phyloP scores from a whole-genome alignment of 2,329 filamentous ascomycete species.

The Pleochaeta shiraiana region DNA sequence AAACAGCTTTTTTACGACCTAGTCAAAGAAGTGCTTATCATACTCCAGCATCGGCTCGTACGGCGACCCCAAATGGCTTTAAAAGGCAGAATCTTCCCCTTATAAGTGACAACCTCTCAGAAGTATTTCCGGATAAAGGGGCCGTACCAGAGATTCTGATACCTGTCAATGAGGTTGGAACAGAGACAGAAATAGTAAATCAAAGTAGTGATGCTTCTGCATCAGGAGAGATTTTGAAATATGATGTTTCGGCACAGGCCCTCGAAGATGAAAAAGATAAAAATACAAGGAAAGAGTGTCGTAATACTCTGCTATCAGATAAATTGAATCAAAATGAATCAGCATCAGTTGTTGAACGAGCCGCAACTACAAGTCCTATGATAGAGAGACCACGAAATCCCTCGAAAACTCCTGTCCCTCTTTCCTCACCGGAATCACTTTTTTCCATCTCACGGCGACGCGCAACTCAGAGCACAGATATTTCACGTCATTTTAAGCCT shows the following conservation, averaged over 20 bases:
- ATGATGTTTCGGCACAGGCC: no score
- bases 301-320: background rate
- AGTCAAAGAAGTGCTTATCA: conserved; percentile 46
- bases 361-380: conserved; percentile 45
- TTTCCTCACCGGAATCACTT: conserved; percentile 47
- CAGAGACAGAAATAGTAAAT: no score
- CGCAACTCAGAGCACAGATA: conserved; percentile 37
- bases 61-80: conserved; percentile 37
- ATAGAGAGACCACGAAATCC: conserved; percentile 27
- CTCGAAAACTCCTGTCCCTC: conserved; percentile 25
- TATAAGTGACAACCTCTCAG: conserved; percentile 46
- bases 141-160: no score
- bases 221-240: no score
- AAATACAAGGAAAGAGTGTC: no score
- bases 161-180: no score
- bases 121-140: conserved; percentile 27
- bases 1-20: conserved; percentile 44
- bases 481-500: conserved; percentile 60
- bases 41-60: conserved; percentile 44
- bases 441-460: conserved; percentile 33
- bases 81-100: conserved; percentile 48
- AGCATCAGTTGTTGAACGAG: conserved; percentile 18
- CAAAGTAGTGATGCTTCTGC: no score
- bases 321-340: background rate
- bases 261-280: no score